Evolutionary conservation across 176 grass and related monocot species (phyloP), one percentile per base, ranked within the genome.

Genomic region (Hordeum vulgare): DNA sequence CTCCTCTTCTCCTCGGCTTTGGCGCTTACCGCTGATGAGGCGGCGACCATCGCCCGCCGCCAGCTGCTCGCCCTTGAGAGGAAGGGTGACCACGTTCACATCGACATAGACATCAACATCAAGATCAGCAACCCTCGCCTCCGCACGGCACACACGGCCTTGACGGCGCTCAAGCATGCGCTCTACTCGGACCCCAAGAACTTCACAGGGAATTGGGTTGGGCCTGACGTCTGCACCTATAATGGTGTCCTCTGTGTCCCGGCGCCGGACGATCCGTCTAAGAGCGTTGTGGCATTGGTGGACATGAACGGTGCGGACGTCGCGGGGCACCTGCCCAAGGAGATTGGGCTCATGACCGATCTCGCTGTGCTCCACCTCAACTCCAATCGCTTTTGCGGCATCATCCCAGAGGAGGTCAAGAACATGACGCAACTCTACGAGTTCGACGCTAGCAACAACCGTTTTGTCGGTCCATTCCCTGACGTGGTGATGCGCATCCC

Each of bases 281-380:
- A 17, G 51, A 85, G 37, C 75, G 75, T 75, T 20, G 83, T 79
- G 1, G 64, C 75, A 4, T 34, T 53, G 26, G 25, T 85, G 4
- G 75, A 85, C 75, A 69, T 85, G 83, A 78, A 78, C 2, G 74
- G 35, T 18, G 63, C 74, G 4, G 63, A 85, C 25, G 63, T 85
- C 0, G 74, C 74, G 0, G 74, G 74, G 7, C 23, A 78, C 11
- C 83, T 85, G 11, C 74, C 74, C 7, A 78, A 18, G 74, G 83
- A 85, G 74, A 78, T 78, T 35, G 74, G 74, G 6, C 74, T 85
- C 1, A 39, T 84, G 61, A 28, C 3, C 1, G 82, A 76, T 42
- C 82, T 84, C n/a, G 60, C 72, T 9, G 60, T 62, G 5, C 60
- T 62, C 60, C 60, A 62, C 60, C 25, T 26, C 13, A 49, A 49